These are phyloP conservation scores for Trichocomaceae sp. DNA, from an alignment of 2,329 filamentous ascomycete species.

Conservation along the genomic window DNA sequence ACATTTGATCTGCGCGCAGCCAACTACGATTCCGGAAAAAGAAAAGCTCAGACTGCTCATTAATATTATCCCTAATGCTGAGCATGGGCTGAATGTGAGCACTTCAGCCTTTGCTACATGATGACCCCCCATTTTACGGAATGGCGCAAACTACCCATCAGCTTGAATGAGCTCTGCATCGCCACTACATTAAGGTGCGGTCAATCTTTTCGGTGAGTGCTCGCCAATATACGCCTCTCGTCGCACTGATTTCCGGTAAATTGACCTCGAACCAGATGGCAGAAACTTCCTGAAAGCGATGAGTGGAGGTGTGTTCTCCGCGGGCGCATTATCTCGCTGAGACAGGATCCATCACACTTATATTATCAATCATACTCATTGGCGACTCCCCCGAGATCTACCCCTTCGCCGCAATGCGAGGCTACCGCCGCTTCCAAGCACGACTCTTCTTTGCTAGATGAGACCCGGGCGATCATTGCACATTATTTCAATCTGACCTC, in stretches of 20 bases:
- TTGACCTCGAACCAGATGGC: constrained; percentile 58
- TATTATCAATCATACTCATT: constrained; percentile 64
- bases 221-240: not conserved
- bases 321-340: constrained; percentile 76
- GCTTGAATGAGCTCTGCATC: constrained; percentile 79
- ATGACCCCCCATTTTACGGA: constrained; percentile 54
- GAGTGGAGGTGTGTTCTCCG: constrained; percentile 88
- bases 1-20: no score
- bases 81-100: no score
- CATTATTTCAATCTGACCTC: constrained; percentile 83
- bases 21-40: no score
- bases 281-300: constrained; percentile 62
- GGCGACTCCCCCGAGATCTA: constrained; percentile 27
- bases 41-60: no score
- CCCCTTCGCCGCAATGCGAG: constrained; percentile 24
- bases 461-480: constrained; percentile 65
- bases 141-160: constrained; percentile 83
- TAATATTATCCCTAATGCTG: no score
- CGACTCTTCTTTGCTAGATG: constrained; percentile 44
- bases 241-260: not conserved
- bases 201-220: constrained; percentile 69
- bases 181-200: constrained; percentile 91
- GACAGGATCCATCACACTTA: constrained; percentile 70
- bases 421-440: constrained; percentile 26
- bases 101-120: no score